Evolutionary conservation across 345 rosid species (phyloP).

Genomic region (Salix purpurea): DNA sequence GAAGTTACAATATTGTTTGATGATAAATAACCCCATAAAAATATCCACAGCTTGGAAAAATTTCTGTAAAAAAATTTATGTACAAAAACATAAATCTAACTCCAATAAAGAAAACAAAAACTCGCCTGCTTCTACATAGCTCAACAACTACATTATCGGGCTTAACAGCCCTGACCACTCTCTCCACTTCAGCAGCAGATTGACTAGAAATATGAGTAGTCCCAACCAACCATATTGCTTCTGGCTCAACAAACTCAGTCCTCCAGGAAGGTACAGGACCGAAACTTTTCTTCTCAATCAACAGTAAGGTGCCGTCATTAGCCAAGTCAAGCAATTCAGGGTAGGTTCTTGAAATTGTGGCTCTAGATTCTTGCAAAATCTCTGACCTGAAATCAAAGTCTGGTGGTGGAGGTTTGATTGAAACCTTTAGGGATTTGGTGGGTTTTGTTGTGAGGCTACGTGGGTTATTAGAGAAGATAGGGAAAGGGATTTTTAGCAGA

Average conservation of each 20-base stretch:
- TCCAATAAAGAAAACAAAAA: background rate
- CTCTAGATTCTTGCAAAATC: constrained; percentile 47
- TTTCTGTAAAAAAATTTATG: background rate
- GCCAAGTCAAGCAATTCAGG: constrained; percentile 67
- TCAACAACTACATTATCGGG: constrained; percentile 92
- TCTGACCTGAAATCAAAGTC: constrained; percentile 68
- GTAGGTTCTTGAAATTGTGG: constrained; percentile 41
- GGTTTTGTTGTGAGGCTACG: constrained; percentile 20
- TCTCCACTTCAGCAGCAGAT: constrained; percentile 62
- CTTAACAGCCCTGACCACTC: constrained; percentile 54
- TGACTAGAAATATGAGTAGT: constrained; percentile 57
- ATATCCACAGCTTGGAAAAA: background rate
- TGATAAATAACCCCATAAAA: background rate
- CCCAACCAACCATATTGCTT: constrained; percentile 73
- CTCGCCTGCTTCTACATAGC: constrained; percentile 92
- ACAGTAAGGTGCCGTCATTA: constrained; percentile 47
- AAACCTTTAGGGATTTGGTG: constrained; percentile 35
- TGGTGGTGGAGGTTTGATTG: constrained; percentile 61
- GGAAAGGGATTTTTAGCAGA: constrained; percentile 40
- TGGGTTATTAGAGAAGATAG: constrained; percentile 30
- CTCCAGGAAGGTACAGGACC: constrained; percentile 84
- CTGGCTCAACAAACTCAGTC: constrained; percentile 68
- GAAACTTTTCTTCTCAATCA: constrained; percentile 54
- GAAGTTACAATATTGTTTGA: constrained; percentile 36
- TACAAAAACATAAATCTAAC: no score